These are phyloP conservation scores for Pseudohyphozyma bogoriensis DNA, from an alignment of 768 basidiomycete genomes.

Conservation along the genomic window DNA sequence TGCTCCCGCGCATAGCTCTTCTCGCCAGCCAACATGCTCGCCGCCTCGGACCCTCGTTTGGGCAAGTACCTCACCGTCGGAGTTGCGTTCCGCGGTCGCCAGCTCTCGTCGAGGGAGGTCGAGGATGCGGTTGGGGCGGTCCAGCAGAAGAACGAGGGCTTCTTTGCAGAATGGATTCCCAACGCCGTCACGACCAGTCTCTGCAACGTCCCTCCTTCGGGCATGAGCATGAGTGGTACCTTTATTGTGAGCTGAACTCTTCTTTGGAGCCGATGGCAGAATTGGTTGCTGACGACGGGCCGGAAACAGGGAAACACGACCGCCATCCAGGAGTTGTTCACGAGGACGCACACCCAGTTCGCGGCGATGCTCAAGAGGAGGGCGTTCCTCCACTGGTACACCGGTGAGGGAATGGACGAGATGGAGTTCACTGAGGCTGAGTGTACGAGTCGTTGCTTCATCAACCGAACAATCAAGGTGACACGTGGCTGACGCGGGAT, in stretches of 20 bases:
- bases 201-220: conserved; percentile 93
- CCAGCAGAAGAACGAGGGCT: conserved; percentile 21
- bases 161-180: conserved; percentile 72
- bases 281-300: too few relatives aligned
- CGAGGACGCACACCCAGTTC: conserved; percentile 97
- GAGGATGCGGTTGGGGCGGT: conserved; percentile 99
- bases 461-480: too few relatives aligned
- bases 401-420: conserved; percentile 92
- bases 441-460: conserved; percentile 3
- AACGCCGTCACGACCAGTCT: conserved; percentile 97
- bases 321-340: conserved; percentile 95
- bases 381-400: conserved; percentile 39
- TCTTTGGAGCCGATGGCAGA: too few relatives aligned
- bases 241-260: too few relatives aligned
- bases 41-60: conserved; percentile 89
- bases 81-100: conserved; percentile 87
- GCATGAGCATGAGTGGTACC: conserved; percentile 58
- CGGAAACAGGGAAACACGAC: conserved; percentile 99
- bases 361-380: conserved; percentile 84
- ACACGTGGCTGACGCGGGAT: too few relatives aligned
- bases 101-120: conserved; percentile 99
- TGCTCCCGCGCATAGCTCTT: conserved; percentile 43
- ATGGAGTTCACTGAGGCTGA: conserved; percentile 37
- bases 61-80: conserved; percentile 97
- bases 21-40: conserved; percentile 87